Evolutionary conservation across 345 rosid genomes (phyloP).

Genomic region (Hibiscus mutabilis): DNA sequence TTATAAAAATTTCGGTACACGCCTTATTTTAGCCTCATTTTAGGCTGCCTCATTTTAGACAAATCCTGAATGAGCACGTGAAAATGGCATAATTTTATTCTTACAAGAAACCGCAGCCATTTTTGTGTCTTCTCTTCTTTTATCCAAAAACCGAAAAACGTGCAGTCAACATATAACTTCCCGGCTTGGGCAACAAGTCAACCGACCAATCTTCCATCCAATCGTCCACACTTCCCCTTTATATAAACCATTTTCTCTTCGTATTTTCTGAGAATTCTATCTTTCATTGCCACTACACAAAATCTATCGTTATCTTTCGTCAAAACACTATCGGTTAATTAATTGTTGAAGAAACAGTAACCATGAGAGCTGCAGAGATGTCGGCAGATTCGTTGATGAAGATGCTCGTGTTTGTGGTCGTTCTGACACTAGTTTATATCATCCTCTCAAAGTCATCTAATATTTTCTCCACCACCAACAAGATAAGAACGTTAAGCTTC

Average conservation of each 20-base stretch:
- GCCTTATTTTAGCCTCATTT: no score
- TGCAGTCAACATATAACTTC: slow-evolving; percentile 3
- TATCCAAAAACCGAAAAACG: slow-evolving; percentile 2
- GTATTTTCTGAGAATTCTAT: background rate
- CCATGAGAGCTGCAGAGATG: background rate
- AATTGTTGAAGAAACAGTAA: background rate
- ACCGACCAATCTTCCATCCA: background rate
- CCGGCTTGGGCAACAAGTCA: slow-evolving; percentile 1
- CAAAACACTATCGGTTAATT: background rate
- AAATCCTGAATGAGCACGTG: no score
- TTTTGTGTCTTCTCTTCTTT: background rate
- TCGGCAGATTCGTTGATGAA: slow-evolving; percentile 28
- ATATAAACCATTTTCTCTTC: background rate
- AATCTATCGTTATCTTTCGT: background rate
- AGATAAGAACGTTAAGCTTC: slow-evolving; percentile 39
- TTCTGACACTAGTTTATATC: slow-evolving; percentile 43
- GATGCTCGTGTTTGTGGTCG: slow-evolving; percentile 31
- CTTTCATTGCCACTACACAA: background rate
- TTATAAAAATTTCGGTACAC: no score
- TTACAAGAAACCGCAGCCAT: slow-evolving; percentile 1
- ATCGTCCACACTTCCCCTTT: background rate
- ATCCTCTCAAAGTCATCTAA: slow-evolving; percentile 44
- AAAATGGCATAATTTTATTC: background rate
- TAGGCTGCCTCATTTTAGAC: no score
- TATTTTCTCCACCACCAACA: slow-evolving; percentile 30